Base-by-base conservation (phyloP, 1,139 yeast species). In the Pichia sp. region DNA sequence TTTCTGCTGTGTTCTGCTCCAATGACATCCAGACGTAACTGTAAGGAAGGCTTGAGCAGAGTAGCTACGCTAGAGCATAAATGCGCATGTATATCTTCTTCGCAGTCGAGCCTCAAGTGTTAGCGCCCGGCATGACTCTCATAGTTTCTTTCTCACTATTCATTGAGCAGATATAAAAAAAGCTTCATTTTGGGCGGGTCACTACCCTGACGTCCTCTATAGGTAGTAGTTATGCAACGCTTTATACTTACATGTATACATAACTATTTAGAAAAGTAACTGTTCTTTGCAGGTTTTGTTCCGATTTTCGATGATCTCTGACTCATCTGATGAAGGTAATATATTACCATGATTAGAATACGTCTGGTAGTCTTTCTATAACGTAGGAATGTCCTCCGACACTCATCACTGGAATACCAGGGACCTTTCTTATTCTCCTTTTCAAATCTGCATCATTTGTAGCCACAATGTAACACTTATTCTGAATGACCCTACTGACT, bases 391-490 rank as follows among this genome's bases (percentile, higher is more conserved):
- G 96, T 2, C 88, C 88, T 49, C 98, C 99, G 16, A 93, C 99
- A 70, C 96, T 90, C 93, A 93, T 83, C 48, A 93, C 77, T 11
- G 99, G 99, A 59, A 93, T 88, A 65, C 99, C 99, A 1, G 98
- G 99, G 15, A 93, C 90, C 72, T 93, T 93, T 73, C 99, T 81
- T 45, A 93, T 81, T 70, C 99, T 80, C 67, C 97, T 83, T 70
- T 93, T 93, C 68, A 93, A 76, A 65, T 93, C 98, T n/a, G 96
- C 97, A 84, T 93, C 99, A 71, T 93, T 93, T 1, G 98, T 92
- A 47, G 99, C 99, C 45, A 93, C 98, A 55, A 93, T 92, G 68
- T 84, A 93, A 72, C 99, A 93, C 69, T 93, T 93, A 72, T 93
- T 98, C 67, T 92, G 98, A 72, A 92, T 80, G 6, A 93, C 96